These are phyloP conservation scores for Nothopassalora personata DNA, from an alignment of 2,329 filamentous ascomycete species.

Conservation along the genomic window DNA sequence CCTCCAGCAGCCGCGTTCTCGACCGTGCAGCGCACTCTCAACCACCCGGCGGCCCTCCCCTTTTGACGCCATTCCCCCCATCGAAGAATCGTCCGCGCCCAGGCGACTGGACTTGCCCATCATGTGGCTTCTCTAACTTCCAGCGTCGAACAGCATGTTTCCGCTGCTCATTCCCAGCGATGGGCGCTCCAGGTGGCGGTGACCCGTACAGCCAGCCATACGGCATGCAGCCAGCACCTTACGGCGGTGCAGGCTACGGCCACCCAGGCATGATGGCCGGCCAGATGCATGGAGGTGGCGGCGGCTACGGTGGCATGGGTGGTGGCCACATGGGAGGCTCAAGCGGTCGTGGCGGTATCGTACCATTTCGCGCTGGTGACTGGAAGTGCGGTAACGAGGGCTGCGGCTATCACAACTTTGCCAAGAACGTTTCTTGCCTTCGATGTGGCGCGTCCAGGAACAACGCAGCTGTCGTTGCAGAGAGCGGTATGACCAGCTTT, in stretches of 20 bases:
- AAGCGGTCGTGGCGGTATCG: constrained; percentile 58
- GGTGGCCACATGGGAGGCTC: constrained; percentile 58
- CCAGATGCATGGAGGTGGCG: constrained; percentile 57
- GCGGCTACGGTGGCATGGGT: constrained; percentile 40
- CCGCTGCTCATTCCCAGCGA: constrained; percentile 97
- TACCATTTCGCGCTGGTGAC: constrained; percentile 95
- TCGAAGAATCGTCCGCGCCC: constrained; percentile 97
- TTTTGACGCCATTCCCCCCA: constrained; percentile 92
- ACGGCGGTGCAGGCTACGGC: constrained; percentile 38
- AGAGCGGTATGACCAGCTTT: constrained; percentile 62
- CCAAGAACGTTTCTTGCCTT: constrained; percentile 97
- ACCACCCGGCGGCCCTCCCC: constrained; percentile 41
- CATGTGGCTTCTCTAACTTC: constrained; percentile 98
- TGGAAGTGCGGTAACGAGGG: constrained; percentile 99
- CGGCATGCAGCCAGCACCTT: constrained; percentile 34
- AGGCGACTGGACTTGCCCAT: constrained; percentile 98
- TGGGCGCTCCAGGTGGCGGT: constrained; percentile 62
- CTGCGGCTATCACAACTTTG: constrained; percentile 98
- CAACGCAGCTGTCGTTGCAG: constrained; percentile 87
- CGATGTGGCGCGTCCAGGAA: constrained; percentile 93
- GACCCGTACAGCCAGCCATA: constrained; percentile 53
- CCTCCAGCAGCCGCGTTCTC: constrained; percentile 91
- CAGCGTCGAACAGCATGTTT: constrained; percentile 97
- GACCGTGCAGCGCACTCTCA: constrained; percentile 76
- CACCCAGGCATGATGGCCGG: constrained; percentile 69